A percentile compares a stretch with the other conserved stretches of the same genome.
These are phyloP conservation scores for Elsinoe necatrix DNA, from an alignment of 2,329 filamentous ascomycete species.

Conservation along the genomic window DNA sequence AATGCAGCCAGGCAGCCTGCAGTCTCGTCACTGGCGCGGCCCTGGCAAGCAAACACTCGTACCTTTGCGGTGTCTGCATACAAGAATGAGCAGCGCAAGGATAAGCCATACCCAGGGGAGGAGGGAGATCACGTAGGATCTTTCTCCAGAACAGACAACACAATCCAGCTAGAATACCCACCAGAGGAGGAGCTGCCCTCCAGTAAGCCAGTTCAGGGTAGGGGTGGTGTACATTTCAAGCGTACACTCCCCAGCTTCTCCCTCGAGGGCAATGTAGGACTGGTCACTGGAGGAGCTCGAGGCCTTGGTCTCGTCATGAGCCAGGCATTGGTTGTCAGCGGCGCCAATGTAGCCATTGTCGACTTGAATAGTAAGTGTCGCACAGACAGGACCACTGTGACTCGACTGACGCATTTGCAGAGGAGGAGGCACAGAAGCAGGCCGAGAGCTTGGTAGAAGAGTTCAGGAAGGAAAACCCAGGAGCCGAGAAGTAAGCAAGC, in stretches of 20 bases:
- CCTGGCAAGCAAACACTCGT: conserved; percentile 19
- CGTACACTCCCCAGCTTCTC: conserved; percentile 80
- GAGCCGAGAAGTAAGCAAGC: conserved; percentile 52
- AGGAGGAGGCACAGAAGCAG: conserved; percentile 74
- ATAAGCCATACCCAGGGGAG: conserved; percentile 22
- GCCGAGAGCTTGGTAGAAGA: conserved; percentile 64
- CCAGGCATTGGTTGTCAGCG: conserved; percentile 80
- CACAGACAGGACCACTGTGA: background rate
- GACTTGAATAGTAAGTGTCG: conserved; percentile 72
- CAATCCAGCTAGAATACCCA: conserved; percentile 70
- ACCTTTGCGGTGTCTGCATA: conserved; percentile 18
- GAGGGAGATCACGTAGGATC: conserved; percentile 49
- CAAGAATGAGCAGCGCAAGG: conserved; percentile 15
- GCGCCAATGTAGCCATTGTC: conserved; percentile 82
- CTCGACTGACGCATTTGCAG: conserved; percentile 35
- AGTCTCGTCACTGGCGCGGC: background rate
- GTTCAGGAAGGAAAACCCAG: conserved; percentile 73
- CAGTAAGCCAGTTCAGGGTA: conserved; percentile 61
- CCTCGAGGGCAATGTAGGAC: conserved; percentile 69
- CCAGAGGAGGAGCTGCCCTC: conserved; percentile 68
- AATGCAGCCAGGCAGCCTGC: conserved; percentile 5
- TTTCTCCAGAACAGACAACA: conserved; percentile 72
- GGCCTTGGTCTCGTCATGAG: conserved; percentile 88
- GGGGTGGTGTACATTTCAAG: conserved; percentile 73
- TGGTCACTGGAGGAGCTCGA: conserved; percentile 85